These are phyloP conservation scores for Talaromyces sp. DNA, from an alignment of 2,329 filamentous ascomycete genomes.

Conservation along the genomic window DNA sequence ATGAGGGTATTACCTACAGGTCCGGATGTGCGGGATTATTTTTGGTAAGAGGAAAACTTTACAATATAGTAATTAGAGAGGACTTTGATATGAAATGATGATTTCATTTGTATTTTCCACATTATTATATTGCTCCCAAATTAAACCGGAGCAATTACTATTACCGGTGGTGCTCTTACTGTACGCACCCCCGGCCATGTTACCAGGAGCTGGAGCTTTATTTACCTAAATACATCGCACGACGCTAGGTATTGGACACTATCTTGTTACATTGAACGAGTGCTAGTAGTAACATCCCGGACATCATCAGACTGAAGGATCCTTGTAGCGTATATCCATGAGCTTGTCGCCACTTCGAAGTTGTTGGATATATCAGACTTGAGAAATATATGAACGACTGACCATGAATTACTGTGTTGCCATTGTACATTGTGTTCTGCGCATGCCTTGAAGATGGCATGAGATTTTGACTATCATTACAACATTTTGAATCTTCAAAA, in stretches of 20 bases:
- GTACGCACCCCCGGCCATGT: conserved; percentile 5
- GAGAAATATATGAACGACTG: neutral
- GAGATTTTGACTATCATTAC: neutral
- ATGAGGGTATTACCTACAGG: neutral
- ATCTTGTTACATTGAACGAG: neutral
- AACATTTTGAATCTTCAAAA: neutral
- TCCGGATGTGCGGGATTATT: neutral
- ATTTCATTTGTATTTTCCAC: neutral
- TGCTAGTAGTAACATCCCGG: neutral
- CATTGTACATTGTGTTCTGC: neutral
- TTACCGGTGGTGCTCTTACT: conserved; percentile 3
- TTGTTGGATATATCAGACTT: neutral
- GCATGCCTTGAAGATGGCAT: neutral
- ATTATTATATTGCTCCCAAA: neutral
- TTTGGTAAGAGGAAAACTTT: neutral
- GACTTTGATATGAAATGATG: neutral
- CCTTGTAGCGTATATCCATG: neutral
- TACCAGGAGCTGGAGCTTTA: neutral
- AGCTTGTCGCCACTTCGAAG: neutral
- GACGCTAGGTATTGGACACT: conserved; percentile 4
- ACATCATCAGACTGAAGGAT: neutral
- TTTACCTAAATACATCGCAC: neutral
- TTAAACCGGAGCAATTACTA: conserved; percentile 9
- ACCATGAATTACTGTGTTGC: neutral
- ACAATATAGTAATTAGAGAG: neutral